These are phyloP conservation scores for Ceratocystis cubensis DNA, from an alignment of 2,329 filamentous ascomycete species.

Conservation along the genomic window DNA sequence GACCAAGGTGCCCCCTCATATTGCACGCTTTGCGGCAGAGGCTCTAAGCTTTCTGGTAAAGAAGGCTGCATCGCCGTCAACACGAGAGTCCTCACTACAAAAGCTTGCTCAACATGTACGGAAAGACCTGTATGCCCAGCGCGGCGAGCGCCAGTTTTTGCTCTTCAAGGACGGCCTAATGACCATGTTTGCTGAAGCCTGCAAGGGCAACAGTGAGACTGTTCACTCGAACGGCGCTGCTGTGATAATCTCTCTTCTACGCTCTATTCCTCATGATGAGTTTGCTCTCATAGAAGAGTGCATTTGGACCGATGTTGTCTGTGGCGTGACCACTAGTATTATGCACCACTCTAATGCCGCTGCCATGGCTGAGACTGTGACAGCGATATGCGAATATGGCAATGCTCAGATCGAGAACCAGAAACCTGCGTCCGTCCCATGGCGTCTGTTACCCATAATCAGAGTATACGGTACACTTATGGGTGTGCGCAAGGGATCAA, in stretches of 20 bases:
- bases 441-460: conserved; percentile 33
- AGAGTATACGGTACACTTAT: conserved; percentile 54
- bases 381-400: conserved; percentile 44
- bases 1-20: conserved; percentile 68
- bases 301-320: conserved; percentile 52
- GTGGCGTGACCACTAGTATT: conserved; percentile 65
- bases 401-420: conserved; percentile 28
- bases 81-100: conserved; percentile 59
- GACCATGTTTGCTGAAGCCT: conserved; percentile 79
- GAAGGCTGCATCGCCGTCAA: conserved; percentile 68
- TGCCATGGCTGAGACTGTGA: conserved; percentile 57
- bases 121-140: conserved; percentile 47
- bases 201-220: conserved; percentile 48
- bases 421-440: conserved; percentile 20
- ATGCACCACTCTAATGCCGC: conserved; percentile 69
- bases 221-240: conserved; percentile 48
- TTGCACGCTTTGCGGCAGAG: conserved; percentile 85
- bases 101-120: conserved; percentile 61
- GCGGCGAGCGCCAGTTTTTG: conserved; percentile 44
- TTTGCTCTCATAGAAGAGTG: conserved; percentile 35
- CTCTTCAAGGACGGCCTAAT: conserved; percentile 81
- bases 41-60: conserved; percentile 86
- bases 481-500: conserved; percentile 69
- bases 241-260: conserved; percentile 41
- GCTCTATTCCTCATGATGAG: conserved; percentile 39